Percentiles rank a stretch among this genome's conserved stretches.
Evolutionary conservation across 352 stramenopile genomes (phyloP).

Genomic region (Phytophthora cactorum): DNA sequence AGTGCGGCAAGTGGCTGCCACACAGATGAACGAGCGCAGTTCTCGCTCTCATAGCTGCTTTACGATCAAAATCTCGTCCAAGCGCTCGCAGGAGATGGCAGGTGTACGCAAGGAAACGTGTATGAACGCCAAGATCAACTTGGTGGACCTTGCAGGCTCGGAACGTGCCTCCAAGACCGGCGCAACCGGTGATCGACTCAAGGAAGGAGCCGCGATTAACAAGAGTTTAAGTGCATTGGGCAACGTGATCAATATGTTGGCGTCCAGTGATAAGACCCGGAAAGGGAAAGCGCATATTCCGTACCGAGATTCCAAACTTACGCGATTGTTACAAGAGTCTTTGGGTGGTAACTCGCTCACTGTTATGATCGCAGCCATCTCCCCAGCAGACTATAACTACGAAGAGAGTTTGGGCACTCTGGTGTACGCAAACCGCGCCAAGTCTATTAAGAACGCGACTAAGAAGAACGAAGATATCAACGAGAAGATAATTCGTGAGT

Average conservation of each 20-base stretch:
- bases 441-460: slow-evolving; percentile 91
- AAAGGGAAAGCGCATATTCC: slow-evolving; percentile 78
- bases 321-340: slow-evolving; percentile 88
- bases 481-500: slow-evolving; percentile 91
- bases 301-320: slow-evolving; percentile 93
- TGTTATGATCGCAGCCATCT: slow-evolving; percentile 95
- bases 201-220: slow-evolving; percentile 94
- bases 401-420: slow-evolving; percentile 95
- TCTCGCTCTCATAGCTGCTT: slow-evolving; percentile 92
- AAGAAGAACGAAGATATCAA: slow-evolving; percentile 93
- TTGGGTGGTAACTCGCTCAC: slow-evolving; percentile 93
- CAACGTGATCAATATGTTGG: slow-evolving; percentile 94
- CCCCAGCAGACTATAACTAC: slow-evolving; percentile 91
- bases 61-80: slow-evolving; percentile 91
- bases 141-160: slow-evolving; percentile 92
- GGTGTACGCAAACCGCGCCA: slow-evolving; percentile 93
- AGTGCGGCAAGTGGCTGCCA: slow-evolving; percentile 88
- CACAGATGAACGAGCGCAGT: slow-evolving; percentile 93
- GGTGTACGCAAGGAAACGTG: slow-evolving; percentile 72
- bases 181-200: slow-evolving; percentile 85
- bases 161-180: slow-evolving; percentile 90
- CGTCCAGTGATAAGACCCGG: slow-evolving; percentile 46
- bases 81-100: slow-evolving; percentile 61
- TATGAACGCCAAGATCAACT: slow-evolving; percentile 91
- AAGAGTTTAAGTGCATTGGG: slow-evolving; percentile 91